phyloP scores from a whole-genome alignment of 805 yeast species.

The Candida khao-thaluensis region DNA sequence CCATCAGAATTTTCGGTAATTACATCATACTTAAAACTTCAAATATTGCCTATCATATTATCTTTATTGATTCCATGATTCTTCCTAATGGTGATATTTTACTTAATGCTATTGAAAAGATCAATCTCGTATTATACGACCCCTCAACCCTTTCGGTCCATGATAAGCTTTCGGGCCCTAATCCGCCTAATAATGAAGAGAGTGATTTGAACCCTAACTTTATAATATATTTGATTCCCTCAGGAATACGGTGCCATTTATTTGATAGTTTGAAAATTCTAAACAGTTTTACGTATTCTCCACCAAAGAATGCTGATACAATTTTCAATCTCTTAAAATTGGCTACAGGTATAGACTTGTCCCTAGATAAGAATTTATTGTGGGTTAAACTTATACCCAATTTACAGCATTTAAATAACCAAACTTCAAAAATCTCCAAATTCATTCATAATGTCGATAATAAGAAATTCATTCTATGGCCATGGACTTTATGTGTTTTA shows the following conservation, averaged over 20 bases:
- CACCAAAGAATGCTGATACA: conserved; percentile 20
- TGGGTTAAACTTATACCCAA: conserved; percentile 76
- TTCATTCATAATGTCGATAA: conserved; percentile 54
- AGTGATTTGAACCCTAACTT: conserved; percentile 20
- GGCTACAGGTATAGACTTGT: conserved; percentile 34
- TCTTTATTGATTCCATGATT: conserved; percentile 38
- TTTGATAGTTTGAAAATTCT: conserved; percentile 26
- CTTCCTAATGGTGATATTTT: conserved; percentile 40
- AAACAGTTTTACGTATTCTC: conserved; percentile 25
- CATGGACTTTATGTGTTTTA: conserved; percentile 60
- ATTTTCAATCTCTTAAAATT: conserved; percentile 32
- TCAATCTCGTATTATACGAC: conserved; percentile 25
- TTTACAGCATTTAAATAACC: conserved; percentile 63
- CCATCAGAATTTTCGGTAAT: conserved; percentile 38
- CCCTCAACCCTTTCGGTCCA: conserved; percentile 20
- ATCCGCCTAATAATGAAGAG: conserved; percentile 12
- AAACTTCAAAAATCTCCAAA: conserved; percentile 59
- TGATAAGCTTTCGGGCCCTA: conserved; percentile 3
- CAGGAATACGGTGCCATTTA: conserved; percentile 44
- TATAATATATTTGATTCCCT: conserved; percentile 40
- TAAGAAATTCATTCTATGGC: conserved; percentile 68
- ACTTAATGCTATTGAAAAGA: conserved; percentile 27
- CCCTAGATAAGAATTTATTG: conserved; percentile 23
- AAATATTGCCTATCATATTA: conserved; percentile 14
- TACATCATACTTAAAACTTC: conserved; percentile 22